These are phyloP conservation scores for Eragrostis tef DNA, from an alignment of 202 grass and related monocot species.

Conservation along the genomic window DNA sequence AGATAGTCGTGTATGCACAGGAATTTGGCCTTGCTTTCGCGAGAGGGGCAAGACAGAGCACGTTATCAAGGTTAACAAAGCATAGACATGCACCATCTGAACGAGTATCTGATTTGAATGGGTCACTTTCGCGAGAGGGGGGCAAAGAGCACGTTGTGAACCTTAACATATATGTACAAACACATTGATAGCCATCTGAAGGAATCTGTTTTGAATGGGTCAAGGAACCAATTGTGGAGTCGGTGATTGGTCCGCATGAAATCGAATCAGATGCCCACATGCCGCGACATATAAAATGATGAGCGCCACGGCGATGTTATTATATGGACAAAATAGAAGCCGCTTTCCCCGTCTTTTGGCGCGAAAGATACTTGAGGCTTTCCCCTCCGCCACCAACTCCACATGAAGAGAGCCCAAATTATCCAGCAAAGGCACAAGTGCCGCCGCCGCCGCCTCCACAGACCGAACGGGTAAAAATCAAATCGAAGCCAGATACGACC, in stretches of 20 bases:
- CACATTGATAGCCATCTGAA: not conserved
- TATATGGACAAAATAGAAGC: constrained; percentile 7
- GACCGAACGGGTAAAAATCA: constrained; percentile 30
- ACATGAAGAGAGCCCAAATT: constrained; percentile 24
- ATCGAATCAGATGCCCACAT: constrained; percentile 35
- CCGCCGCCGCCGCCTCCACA: not conserved
- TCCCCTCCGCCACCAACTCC: not conserved
- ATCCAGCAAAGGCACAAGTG: not conserved
- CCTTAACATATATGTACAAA: not conserved
- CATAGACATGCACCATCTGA: not conserved
- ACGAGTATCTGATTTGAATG: not conserved
- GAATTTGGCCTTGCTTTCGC: not conserved
- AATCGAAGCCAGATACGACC: not conserved
- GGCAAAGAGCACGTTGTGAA: constrained; percentile 17
- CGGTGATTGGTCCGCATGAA: constrained; percentile 2
- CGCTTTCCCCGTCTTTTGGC: constrained; percentile 25
- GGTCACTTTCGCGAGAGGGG: not conserved
- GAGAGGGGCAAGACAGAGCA: not conserved
- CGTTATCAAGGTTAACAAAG: not conserved
- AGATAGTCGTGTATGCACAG: not conserved
- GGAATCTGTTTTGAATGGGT: constrained; percentile 4
- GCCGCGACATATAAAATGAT: not conserved
- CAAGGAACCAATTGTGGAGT: not conserved
- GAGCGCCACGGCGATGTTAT: not conserved
- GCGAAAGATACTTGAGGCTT: constrained; percentile 12